Evolutionary conservation across 768 basidiomycete genomes (phyloP).

Genomic region (Boletus sp.): DNA sequence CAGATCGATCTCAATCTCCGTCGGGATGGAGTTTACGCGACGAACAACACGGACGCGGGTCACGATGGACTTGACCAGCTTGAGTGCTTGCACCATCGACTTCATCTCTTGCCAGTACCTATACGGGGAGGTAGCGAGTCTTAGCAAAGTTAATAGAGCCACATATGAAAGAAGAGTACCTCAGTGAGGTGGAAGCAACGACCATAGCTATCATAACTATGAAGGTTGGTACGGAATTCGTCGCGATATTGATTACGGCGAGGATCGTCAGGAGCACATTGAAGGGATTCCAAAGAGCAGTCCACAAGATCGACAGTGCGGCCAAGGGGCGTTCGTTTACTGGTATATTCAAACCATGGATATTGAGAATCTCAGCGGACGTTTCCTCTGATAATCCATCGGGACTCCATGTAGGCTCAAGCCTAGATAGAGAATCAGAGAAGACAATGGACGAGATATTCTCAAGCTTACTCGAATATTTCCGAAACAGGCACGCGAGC

Average conservation of each 20-base stretch:
- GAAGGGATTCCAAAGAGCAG: constrained; percentile 37
- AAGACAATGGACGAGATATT: not conserved
- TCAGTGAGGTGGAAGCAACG: constrained; percentile 33
- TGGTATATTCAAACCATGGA: constrained; percentile 28
- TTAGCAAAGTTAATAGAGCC: not conserved
- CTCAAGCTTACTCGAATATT: constrained; percentile 25
- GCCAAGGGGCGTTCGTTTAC: constrained; percentile 33
- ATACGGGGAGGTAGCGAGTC: not conserved
- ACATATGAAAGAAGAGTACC: constrained; percentile 14
- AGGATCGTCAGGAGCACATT: constrained; percentile 33
- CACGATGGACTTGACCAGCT: constrained; percentile 33
- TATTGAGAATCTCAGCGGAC: constrained; percentile 16
- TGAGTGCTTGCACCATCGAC: constrained; percentile 35
- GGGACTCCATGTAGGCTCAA: constrained; percentile 27
- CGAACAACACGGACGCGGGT: constrained; percentile 35
- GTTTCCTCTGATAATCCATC: constrained; percentile 24
- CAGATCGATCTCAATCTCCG: constrained; percentile 32
- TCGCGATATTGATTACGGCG: constrained; percentile 33
- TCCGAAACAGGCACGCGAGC: constrained; percentile 23
- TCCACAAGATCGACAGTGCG: constrained; percentile 28
- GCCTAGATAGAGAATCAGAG: constrained; percentile 12
- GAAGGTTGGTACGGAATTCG: constrained; percentile 33
- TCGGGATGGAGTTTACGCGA: constrained; percentile 14
- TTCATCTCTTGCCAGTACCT: constrained; percentile 36
- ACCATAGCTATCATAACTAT: constrained; percentile 37